A percentile compares a stretch with the other conserved stretches of the same genome.
Evolutionary conservation across 2,329 filamentous ascomycete species (phyloP).

Genomic region (Penicillium corylophilum): DNA sequence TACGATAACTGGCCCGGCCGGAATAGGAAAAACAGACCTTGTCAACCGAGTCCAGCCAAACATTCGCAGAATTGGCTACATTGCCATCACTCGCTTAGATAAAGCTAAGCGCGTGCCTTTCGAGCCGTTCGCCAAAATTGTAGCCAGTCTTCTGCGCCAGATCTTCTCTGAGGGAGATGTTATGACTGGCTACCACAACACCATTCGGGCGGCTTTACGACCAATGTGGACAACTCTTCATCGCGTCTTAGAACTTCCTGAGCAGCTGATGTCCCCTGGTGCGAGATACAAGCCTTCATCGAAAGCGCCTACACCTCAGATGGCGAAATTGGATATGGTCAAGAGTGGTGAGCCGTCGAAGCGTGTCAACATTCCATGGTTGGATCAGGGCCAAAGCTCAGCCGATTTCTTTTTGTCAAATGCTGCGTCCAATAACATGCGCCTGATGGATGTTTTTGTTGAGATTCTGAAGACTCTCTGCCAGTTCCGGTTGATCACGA

Average conservation of each 20-base stretch:
- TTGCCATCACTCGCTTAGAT: constrained; percentile 61
- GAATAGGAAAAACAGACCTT: constrained; percentile 61
- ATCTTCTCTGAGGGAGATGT: constrained; percentile 66
- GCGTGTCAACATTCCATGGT: constrained; percentile 31
- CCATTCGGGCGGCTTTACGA: constrained; percentile 54
- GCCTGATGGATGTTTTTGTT: constrained; percentile 82
- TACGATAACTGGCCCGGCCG: constrained; percentile 56
- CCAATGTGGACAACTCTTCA: constrained; percentile 60
- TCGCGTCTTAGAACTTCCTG: constrained; percentile 60
- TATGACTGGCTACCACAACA: constrained; percentile 60
- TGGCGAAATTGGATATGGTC: constrained; percentile 29
- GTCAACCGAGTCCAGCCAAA: constrained; percentile 58
- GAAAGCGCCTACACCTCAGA: constrained; percentile 28
- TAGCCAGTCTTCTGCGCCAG: constrained; percentile 62
- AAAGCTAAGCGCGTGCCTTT: constrained; percentile 59
- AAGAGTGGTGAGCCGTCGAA: constrained; percentile 33
- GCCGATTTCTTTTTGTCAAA: constrained; percentile 41
- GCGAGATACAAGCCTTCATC: constrained; percentile 37
- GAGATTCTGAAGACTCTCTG: constrained; percentile 82
- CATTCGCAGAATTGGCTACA: constrained; percentile 60
- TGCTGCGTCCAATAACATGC: constrained; percentile 54
- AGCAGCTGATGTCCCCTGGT: constrained; percentile 58
- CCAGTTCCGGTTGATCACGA: constrained; percentile 80
- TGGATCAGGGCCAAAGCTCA: constrained; percentile 38
- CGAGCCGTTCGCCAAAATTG: constrained; percentile 60